Conservation (phyloP, 2,329 filamentous ascomycete species). For the Ophiognomonia clavigignenti-juglandacearum region DNA sequence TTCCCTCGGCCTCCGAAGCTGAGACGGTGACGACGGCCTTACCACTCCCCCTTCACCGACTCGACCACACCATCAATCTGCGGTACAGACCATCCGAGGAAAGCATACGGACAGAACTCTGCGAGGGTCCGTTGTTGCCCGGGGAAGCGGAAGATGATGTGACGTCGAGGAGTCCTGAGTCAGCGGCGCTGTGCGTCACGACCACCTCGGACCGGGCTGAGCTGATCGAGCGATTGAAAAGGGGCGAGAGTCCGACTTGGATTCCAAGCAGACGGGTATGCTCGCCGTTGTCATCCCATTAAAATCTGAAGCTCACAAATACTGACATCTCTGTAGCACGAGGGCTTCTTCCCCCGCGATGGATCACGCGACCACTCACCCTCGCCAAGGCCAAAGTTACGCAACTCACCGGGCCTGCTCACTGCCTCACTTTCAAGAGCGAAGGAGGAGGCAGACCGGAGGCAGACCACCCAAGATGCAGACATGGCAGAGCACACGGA, state of each 20-base stretch:
- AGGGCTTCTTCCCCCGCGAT: slow-evolving; percentile 33
- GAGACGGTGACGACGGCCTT: slow-evolving; percentile 3
- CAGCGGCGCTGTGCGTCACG: slow-evolving; percentile 21
- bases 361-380: slow-evolving; percentile 30
- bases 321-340: slow-evolving; percentile 29
- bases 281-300: neutral
- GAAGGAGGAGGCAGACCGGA: slow-evolving; percentile 24
- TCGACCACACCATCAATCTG: slow-evolving; percentile 10
- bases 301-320: neutral
- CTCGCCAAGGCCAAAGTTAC: slow-evolving; percentile 30
- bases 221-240: slow-evolving; percentile 80
- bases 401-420: slow-evolving; percentile 34
- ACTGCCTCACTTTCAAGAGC: slow-evolving; percentile 45
- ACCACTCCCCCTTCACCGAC: neutral
- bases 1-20: slow-evolving; percentile 3
- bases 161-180: slow-evolving; percentile 28
- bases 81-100: slow-evolving; percentile 49
- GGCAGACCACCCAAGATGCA: slow-evolving; percentile 26
- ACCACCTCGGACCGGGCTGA: slow-evolving; percentile 62
- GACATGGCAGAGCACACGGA: slow-evolving; percentile 39
- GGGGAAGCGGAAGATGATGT: slow-evolving; percentile 33
- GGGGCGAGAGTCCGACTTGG: slow-evolving; percentile 72
- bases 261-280: slow-evolving; percentile 58
- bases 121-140: slow-evolving; percentile 47
- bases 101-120: slow-evolving; percentile 56